Percentiles rank a stretch among this genome's conserved stretches.
Evolutionary conservation across 2,329 filamentous ascomycete species (phyloP).

Genomic region (Monilinia polystroma): DNA sequence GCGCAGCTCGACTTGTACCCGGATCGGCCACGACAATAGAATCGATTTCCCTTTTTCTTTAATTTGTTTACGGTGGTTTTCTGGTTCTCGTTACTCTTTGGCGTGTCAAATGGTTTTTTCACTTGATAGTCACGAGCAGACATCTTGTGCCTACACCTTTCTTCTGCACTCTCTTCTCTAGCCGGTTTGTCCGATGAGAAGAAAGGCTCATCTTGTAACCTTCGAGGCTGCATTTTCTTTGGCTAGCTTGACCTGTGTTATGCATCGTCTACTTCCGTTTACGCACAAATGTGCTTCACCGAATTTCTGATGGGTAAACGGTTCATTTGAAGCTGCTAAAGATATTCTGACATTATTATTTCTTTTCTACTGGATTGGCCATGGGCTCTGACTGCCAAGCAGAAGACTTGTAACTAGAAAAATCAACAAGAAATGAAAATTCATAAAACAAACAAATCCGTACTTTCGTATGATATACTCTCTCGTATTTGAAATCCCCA

Average conservation of each 20-base stretch:
- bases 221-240: slow-evolving; percentile 21
- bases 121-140: slow-evolving; percentile 35
- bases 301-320: slow-evolving; percentile 11
- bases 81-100: slow-evolving; percentile 26
- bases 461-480: not conserved
- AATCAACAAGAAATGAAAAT: slow-evolving; percentile 30
- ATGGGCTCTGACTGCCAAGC: slow-evolving; percentile 26
- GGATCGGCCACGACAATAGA: slow-evolving; percentile 35
- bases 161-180: slow-evolving; percentile 30
- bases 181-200: slow-evolving; percentile 7
- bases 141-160: slow-evolving; percentile 36
- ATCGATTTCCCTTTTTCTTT: slow-evolving; percentile 29
- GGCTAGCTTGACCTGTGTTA: slow-evolving; percentile 18
- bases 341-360: slow-evolving; percentile 32
- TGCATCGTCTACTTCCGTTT: slow-evolving; percentile 14
- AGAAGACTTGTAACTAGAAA: slow-evolving; percentile 36
- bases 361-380: slow-evolving; percentile 26
- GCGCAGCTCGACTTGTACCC: slow-evolving; percentile 41
- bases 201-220: slow-evolving; percentile 22
- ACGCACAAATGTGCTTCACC: slow-evolving; percentile 20
- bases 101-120: slow-evolving; percentile 33
- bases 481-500: not conserved
- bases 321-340: slow-evolving; percentile 7
- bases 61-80: slow-evolving; percentile 31
- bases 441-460: slow-evolving; percentile 15